Evolutionary conservation across 140 eudicot genomes (phyloP), one percentile per base, ranked within the genome.

Genomic region (Bidens hawaiensis): DNA sequence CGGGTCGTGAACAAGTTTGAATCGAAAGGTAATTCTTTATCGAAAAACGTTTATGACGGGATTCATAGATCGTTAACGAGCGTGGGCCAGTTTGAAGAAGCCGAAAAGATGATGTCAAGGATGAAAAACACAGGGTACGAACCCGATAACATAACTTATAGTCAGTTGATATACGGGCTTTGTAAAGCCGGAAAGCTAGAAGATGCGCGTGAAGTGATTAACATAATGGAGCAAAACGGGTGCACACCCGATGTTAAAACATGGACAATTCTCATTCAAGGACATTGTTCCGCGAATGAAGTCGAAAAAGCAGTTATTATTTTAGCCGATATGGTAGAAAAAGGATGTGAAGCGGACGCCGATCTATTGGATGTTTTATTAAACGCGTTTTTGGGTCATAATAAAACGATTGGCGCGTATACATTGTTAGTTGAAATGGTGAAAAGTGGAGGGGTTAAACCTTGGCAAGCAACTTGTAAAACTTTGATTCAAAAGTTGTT

Each of bases 391-490:
- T 17, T 81, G 50, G 65, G 63, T 24, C 84, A 76, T 60, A 62
- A 72, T 17, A 82, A 67, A 56, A 9, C 64, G 3, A 8, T 60
- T 1, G 89, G 82, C 52, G 96, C 94, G 13, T 69, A 76, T 50
- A 19, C 70, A 25, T 68, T 79, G 19, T 75, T 93, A 4, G 24
- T 53, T 4, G 95, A 88, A 76, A 71, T 85, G 95, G 95, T 70
- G 40, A 50, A 73, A 9, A 85, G 72, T 43, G 75, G 61, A 36
- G 79, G 64, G 21, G 56, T 93, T 65, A 83, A 64, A 59, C 99
- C 99, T 13, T 88, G 94, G 94, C 99, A 93, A 73, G 78, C 96
- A 25, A 88, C 99, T 1, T 93, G 68, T 64, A 93, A 88, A 64
- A 68, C 34, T 67, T 31, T 93, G 81, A 85, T 85, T 41, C 75